Percentiles rank a stretch among this genome's conserved stretches.
These are phyloP conservation scores for Skeletonema potamos DNA, from an alignment of 108 stramenopile species.

Conservation along the genomic window DNA sequence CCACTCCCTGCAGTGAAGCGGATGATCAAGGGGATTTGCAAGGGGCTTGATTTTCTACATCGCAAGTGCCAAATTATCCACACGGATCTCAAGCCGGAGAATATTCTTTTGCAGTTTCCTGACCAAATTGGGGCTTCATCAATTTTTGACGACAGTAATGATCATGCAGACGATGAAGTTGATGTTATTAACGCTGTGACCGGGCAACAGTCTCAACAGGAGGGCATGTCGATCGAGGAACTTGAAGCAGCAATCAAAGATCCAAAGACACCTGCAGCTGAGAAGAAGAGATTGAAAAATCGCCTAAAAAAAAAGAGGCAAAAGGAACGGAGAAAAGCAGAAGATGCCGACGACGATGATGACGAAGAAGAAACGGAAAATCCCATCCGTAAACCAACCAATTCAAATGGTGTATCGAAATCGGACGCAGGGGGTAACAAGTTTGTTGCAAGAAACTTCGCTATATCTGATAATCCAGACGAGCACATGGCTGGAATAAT, in stretches of 20 bases:
- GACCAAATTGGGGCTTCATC: conserved; percentile 38
- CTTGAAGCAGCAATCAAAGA: conserved; percentile 57
- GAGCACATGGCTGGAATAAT: conserved; percentile 62
- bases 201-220: conserved; percentile 10
- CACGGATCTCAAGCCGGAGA: conserved; percentile 99
- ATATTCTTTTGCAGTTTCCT: conserved; percentile 78
- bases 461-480: conserved; percentile 41
- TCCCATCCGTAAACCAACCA: conserved; percentile 18
- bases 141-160: conserved; percentile 43
- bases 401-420: conserved; percentile 33
- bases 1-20: conserved; percentile 90
- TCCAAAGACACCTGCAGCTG: conserved; percentile 53
- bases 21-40: conserved; percentile 89
- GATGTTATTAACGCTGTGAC: conserved; percentile 60
- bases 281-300: conserved; percentile 65
- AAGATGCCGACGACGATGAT: conserved; percentile 43
- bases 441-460: conserved; percentile 73
- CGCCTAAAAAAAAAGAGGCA: conserved; percentile 78
- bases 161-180: conserved; percentile 69
- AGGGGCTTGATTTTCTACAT: conserved; percentile 94
- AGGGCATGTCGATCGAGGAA: conserved; percentile 60
- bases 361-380: conserved; percentile 55
- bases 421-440: conserved; percentile 55
- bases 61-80: conserved; percentile 94
- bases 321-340: conserved; percentile 64